Conservation (phyloP, 2,329 filamentous ascomycete genomes). For the Fusarium napiforme region DNA sequence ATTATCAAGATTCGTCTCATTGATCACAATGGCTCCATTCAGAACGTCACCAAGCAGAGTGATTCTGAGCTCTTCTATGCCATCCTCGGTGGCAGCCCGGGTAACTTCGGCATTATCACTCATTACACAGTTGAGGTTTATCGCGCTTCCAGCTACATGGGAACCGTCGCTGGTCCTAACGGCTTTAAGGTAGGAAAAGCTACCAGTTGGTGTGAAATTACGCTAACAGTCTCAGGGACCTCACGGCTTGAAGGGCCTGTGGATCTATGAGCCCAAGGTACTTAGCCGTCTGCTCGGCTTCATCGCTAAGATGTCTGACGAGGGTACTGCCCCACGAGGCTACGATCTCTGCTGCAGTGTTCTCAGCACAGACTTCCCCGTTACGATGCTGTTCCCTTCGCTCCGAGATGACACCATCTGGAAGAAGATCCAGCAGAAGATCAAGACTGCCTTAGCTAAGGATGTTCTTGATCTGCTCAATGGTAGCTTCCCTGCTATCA, state of each 20-base stretch:
- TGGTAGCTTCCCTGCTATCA: slow-evolving; percentile 52
- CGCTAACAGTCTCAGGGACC: slow-evolving; percentile 7
- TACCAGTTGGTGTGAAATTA: rapidly evolving
- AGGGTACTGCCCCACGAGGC: slow-evolving; percentile 55
- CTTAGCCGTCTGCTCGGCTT: slow-evolving; percentile 53
- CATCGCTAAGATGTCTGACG: slow-evolving; percentile 57
- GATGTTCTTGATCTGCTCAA: slow-evolving; percentile 51
- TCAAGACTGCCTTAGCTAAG: slow-evolving; percentile 50
- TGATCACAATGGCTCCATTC: slow-evolving; percentile 56
- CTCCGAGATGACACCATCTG: slow-evolving; percentile 43
- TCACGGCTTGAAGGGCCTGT: slow-evolving; percentile 53
- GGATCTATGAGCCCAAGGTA: slow-evolving; percentile 52
- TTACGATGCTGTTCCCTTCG: slow-evolving; percentile 51
- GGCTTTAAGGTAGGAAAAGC: slow-evolving; percentile 10
- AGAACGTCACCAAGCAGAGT: slow-evolving; percentile 58
- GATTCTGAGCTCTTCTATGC: slow-evolving; percentile 70
- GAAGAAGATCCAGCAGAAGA: slow-evolving; percentile 47
- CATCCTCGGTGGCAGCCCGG: slow-evolving; percentile 66
- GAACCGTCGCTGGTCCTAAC: slow-evolving; percentile 34
- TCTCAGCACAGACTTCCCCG: slow-evolving; percentile 53
- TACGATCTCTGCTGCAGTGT: slow-evolving; percentile 61
- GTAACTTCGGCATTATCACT: slow-evolving; percentile 66
- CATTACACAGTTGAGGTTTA: slow-evolving; percentile 62
- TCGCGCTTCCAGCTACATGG: slow-evolving; percentile 50
- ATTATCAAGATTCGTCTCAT: slow-evolving; percentile 61